phyloP scores from a whole-genome alignment of 2,329 filamentous ascomycete genomes.

The Coniochaeta prunicola region DNA sequence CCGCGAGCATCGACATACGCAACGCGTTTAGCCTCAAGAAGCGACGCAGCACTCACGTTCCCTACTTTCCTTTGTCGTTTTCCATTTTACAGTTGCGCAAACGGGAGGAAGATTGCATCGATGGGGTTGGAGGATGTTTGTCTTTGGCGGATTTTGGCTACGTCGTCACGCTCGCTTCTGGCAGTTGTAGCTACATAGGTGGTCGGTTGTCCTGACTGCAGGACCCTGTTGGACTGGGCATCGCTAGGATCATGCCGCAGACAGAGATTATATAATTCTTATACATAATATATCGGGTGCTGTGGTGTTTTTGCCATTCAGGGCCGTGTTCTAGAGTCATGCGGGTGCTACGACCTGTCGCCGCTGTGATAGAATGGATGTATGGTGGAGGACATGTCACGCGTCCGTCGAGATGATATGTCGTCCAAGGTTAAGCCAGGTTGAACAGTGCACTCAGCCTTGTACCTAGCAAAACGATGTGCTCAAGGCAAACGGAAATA shows the following conservation, averaged over 20 bases:
- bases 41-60: not conserved
- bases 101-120: not conserved
- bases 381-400: no score
- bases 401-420: no score
- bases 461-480: no score
- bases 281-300: not conserved
- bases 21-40: not conserved
- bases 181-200: no score
- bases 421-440: no score
- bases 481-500: no score
- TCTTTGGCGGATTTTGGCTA: not conserved
- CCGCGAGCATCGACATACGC: not conserved
- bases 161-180: not conserved
- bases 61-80: not conserved
- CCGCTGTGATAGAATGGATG: no score
- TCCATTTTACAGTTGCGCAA: not conserved
- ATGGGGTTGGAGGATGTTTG: not conserved
- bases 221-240: no score
- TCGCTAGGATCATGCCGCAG: no score
- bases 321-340: not conserved
- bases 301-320: not conserved
- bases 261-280: not conserved
- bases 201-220: no score
- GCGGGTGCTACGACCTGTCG: no score
- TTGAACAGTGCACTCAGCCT: no score